Percentiles rank a stretch among this genome's conserved stretches.
Conservation (phyloP, 441 rosid genomes). For the Erodium texanum region DNA sequence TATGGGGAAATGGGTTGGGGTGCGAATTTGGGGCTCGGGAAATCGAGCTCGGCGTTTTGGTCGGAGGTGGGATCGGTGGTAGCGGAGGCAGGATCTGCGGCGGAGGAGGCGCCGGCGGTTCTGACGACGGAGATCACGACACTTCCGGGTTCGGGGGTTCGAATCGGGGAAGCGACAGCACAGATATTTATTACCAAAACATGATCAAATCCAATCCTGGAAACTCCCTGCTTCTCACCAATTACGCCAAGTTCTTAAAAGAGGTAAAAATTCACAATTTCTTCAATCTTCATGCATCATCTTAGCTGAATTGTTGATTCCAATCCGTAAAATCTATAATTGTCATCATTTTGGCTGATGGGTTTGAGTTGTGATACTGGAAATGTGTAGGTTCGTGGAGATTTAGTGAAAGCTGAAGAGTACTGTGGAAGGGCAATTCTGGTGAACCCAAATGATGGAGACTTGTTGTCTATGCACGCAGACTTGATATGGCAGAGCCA, state of each 20-base stretch:
- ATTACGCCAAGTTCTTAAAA: constrained; percentile 69
- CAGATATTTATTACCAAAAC: constrained; percentile 51
- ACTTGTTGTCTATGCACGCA: constrained; percentile 66
- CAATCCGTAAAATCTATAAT: too few relatives aligned
- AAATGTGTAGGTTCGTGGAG: constrained; percentile 43
- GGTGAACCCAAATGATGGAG: constrained; percentile 51
- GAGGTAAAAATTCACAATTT: constrained; percentile 35
- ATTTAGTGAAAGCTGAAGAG: constrained; percentile 61
- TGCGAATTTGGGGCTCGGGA: constrained; percentile 7
- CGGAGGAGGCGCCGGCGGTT: constrained; percentile 26
- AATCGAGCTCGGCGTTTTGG: background rate
- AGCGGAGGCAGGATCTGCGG: constrained; percentile 42
- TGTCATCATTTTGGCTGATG: background rate
- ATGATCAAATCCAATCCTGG: constrained; percentile 77
- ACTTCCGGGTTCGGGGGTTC: too few relatives aligned
- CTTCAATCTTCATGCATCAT: background rate
- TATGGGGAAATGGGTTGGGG: constrained; percentile 6
- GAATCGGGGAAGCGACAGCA: constrained; percentile 13
- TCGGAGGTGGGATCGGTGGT: constrained; percentile 27
- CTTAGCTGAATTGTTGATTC: too few relatives aligned
- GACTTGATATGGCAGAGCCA: constrained; percentile 68
- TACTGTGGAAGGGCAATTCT: constrained; percentile 71
- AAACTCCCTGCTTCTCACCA: constrained; percentile 55
- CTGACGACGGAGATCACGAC: constrained; percentile 17
- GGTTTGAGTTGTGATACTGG: background rate